Conservation (phyloP, 2,329 filamentous ascomycete genomes). For the Lizonia empirigonia region DNA sequence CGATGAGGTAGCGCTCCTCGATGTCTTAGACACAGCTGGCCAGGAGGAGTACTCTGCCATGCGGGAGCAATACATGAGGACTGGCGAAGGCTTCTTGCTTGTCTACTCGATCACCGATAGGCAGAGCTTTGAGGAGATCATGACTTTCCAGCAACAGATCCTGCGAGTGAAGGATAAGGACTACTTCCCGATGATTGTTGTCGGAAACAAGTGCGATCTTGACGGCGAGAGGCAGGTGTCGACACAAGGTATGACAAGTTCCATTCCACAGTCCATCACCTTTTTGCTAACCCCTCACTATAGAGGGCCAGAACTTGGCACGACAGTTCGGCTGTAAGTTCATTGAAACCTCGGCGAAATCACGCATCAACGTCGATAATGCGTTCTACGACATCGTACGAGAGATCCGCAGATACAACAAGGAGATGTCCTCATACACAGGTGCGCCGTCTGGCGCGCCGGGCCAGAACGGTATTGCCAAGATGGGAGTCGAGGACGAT, state of each 20-base stretch:
- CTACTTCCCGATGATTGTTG: constrained; percentile 98
- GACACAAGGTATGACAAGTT: constrained; percentile 73
- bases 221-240: constrained; percentile 90
- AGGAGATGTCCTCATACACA: constrained; percentile 90
- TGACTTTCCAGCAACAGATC: constrained; percentile 98
- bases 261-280: constrained; percentile 4
- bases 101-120: constrained; percentile 98
- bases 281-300: constrained; percentile 27
- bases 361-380: constrained; percentile 96
- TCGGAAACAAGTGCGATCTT: constrained; percentile 99
- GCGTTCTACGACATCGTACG: constrained; percentile 98
- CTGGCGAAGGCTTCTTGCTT: constrained; percentile 94
- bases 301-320: constrained; percentile 89
- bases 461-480: constrained; percentile 64
- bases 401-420: constrained; percentile 97
- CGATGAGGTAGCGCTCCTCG: constrained; percentile 94
- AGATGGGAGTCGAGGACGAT: constrained; percentile 79
- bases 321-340: constrained; percentile 94
- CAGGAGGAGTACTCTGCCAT: constrained; percentile 99
- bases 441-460: constrained; percentile 65
- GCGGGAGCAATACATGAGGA: constrained; percentile 99
- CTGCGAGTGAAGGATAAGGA: constrained; percentile 99
- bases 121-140: constrained; percentile 97
- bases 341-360: constrained; percentile 98
- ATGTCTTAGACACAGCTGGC: constrained; percentile 96